Base-by-base conservation (phyloP, 805 yeast species). In the Pichia occidentalis region DNA sequence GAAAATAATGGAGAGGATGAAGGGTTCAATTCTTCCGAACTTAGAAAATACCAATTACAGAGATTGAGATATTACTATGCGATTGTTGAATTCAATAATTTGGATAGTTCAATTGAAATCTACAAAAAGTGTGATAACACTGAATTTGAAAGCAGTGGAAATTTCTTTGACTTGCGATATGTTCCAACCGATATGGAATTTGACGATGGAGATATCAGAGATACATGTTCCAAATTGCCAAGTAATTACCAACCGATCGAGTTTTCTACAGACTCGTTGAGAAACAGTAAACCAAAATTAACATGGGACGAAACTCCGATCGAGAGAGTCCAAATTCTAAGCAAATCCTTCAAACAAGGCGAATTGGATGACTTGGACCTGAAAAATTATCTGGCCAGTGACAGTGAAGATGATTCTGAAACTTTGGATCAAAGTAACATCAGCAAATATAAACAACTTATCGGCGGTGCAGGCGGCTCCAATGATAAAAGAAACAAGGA, bases 291-390 rank as follows among this genome's bases (percentile, higher is more conserved):
- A 53, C 98, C 92, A 34, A 88, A 85, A 59, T 69, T 92, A 48
- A 88, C 97, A 0, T 92, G 98, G 98, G 98, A 92, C 60, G 97
- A 90, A 63, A 94, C 97, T 0, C 97, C 98, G 6, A 80, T 78
- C 41, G 97, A 87, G 53, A 75, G 98, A 53, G 59, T 76, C 13
- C 76, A 81, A 42, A 59, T 88, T 37, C 73, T 96, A 1, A 71
- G 82, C 12, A 79, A 81, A 49, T 85, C 87, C 6, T 90, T 92
- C 58, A 77, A 86, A 34, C 92, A 84, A 56, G 79, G 83, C 56
- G 97, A 92, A 57, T 68, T 86, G 33, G 92, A 82, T 50, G 90
- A 82, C 36, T 81, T 80, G 87, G 97, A 88, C 59, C 81, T 88
- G 64, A 76, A 84, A 51, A 95, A 97, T 1, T 92, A 88, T 53